phyloP scores from a whole-genome alignment of 139 green algal genomes.

The Limnomonas spitsbergensis region DNA sequence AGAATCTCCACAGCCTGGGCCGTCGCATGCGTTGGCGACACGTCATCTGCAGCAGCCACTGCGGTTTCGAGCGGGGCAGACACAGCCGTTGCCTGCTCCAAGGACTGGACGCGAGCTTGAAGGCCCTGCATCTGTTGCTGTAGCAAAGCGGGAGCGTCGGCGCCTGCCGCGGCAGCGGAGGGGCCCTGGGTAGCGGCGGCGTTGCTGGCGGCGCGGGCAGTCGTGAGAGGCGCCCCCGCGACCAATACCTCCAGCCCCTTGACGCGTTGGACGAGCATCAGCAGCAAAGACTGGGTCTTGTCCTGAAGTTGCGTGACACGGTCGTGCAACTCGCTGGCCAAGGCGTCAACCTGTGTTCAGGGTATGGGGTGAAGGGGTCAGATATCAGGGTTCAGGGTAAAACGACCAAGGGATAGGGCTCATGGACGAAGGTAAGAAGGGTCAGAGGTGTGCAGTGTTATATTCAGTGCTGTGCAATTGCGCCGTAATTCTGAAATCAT shows the following conservation, averaged over 20 bases:
- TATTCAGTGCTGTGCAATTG: too few species aligned
- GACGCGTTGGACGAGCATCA: background rate
- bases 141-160: too few species aligned
- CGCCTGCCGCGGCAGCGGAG: too few species aligned
- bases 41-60: too few species aligned
- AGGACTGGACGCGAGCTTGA: background rate
- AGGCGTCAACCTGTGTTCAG: background rate
- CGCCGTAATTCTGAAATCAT: too few species aligned
- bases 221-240: too few species aligned
- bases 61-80: background rate
- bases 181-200: background rate
- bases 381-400: too few species aligned
- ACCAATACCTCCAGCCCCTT: slow-evolving; percentile 3
- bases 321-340: background rate
- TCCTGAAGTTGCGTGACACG: background rate
- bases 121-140: background rate
- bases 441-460: too few species aligned
- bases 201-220: background rate
- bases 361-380: too few species aligned
- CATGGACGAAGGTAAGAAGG: too few species aligned
- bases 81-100: background rate
- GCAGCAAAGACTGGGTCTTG: background rate
- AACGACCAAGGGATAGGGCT: too few species aligned
- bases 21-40: background rate
- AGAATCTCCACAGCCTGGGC: background rate